Evolutionary conservation across 352 stramenopile genomes (phyloP).

Genomic region (Globisporangium iwayamae): DNA sequence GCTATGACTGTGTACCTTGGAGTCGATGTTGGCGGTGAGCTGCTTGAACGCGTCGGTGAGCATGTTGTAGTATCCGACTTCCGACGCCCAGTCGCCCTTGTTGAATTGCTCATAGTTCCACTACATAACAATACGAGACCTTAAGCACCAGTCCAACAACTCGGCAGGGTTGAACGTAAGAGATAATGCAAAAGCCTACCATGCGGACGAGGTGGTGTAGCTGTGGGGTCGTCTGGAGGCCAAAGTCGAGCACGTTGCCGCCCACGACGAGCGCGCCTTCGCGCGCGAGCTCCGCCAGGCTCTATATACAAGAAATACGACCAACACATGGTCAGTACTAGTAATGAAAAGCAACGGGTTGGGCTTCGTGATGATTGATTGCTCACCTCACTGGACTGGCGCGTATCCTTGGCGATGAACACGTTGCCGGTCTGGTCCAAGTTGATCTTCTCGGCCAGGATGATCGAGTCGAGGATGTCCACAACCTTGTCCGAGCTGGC

Average conservation of each 20-base stretch:
- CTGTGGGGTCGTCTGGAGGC: slow-evolving; percentile 95
- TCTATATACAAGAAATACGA: slow-evolving; percentile 11
- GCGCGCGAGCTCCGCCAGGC: slow-evolving; percentile 85
- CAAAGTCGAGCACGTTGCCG: slow-evolving; percentile 92
- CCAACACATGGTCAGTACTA: neutral
- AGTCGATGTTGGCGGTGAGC: slow-evolving; percentile 75
- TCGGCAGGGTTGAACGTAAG: neutral
- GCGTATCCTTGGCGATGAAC: slow-evolving; percentile 92
- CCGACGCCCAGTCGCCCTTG: slow-evolving; percentile 82
- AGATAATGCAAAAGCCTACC: slow-evolving; percentile 27
- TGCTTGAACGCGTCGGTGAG: slow-evolving; percentile 91
- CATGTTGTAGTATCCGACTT: slow-evolving; percentile 95
- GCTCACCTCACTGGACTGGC: slow-evolving; percentile 70
- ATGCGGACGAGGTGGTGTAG: slow-evolving; percentile 97
- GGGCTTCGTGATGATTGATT: neutral
- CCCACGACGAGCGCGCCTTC: slow-evolving; percentile 87
- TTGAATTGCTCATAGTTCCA: slow-evolving; percentile 89
- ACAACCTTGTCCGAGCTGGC: slow-evolving; percentile 75
- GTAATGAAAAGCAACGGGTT: neutral
- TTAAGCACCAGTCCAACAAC: neutral
- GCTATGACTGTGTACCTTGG: slow-evolving; percentile 37
- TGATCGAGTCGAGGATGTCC: slow-evolving; percentile 74
- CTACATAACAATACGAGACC: slow-evolving; percentile 22
- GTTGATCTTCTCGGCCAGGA: slow-evolving; percentile 76
- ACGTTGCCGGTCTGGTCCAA: slow-evolving; percentile 80